Base-by-base conservation (phyloP, 352 stramenopile species). In the Globisporangium abappressorium region DNA sequence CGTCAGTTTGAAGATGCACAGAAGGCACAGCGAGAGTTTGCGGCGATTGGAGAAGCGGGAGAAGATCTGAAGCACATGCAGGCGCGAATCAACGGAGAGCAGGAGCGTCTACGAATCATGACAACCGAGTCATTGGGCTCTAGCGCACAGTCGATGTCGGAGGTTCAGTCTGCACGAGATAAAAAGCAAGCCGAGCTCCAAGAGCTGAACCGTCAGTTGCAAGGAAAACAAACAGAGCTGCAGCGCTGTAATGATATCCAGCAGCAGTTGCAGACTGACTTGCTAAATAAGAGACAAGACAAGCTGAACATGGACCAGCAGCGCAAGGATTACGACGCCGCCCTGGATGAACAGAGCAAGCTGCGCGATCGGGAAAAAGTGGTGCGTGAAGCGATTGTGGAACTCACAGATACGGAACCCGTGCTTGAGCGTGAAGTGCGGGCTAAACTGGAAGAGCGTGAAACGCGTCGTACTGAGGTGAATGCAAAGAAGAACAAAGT, bases 241-340 rank as follows among this genome's bases (percentile, higher is more conserved):
- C 74, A 91, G 28, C 57, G 68, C 26, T 71, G 79, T 24, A 78
- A 91, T 12, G 77, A 82, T 3, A 73, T 76, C 49, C 75, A 81
- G 11, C 73, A 90, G 43, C 81, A 89, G 36, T 58, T 90, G 51
- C 80, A 91, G 54, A 84, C 80, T 41, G 84, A 94, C 55, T n/a
- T 91, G 26, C 65, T 85, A 63, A 85, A 76, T n/a, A 78, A 74
- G 24, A 82, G 76, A 55, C 73, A 92, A 64, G 77, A 88, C 26
- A 91, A 90, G 60, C 62, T 84, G 2, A 38, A 46, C 1, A 54
- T 91, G 53, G 79, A 87, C 20, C 74, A 81, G 22, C 74, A 83
- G 66, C 79, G 82, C 0, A 81, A 79, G 26, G 74, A 84, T 34
- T 86, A 91, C 30, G 76, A 92, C 26, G 73, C 74, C 24, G 77